A percentile compares a stretch with the other conserved stretches of the same genome.
Conservation (phyloP, 2,329 filamentous ascomycete genomes). For the Aciculosporium take region DNA sequence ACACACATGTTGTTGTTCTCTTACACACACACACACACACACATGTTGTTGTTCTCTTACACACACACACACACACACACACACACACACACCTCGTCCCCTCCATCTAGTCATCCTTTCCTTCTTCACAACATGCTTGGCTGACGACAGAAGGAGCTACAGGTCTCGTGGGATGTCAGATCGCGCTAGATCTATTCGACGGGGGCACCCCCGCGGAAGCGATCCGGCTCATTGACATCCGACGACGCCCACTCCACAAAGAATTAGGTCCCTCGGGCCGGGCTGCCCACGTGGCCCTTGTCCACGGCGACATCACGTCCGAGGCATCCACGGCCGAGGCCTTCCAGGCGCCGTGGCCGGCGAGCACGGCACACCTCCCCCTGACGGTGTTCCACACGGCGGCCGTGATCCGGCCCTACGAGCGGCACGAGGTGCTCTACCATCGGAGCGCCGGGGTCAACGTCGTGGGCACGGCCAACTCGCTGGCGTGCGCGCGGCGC, state of each 20-base stretch:
- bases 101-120: too few relatives aligned
- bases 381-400: slow-evolving; percentile 45
- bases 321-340: slow-evolving; percentile 26
- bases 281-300: slow-evolving; percentile 25
- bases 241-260: slow-evolving; percentile 24
- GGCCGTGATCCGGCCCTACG: slow-evolving; percentile 36
- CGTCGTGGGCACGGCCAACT: slow-evolving; percentile 32
- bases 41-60: too few relatives aligned
- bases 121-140: too few relatives aligned
- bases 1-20: too few relatives aligned
- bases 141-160: too few relatives aligned
- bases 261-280: slow-evolving; percentile 23
- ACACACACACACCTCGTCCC: too few relatives aligned
- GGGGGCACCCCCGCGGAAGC: slow-evolving; percentile 35
- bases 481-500: slow-evolving; percentile 30
- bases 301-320: slow-evolving; percentile 36
- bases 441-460: slow-evolving; percentile 33
- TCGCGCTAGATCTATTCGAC: slow-evolving; percentile 37
- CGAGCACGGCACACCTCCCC: slow-evolving; percentile 25
- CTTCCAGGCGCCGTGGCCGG: slow-evolving; percentile 33
- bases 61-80: too few relatives aligned
- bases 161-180: slow-evolving; percentile 42
- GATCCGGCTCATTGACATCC: slow-evolving; percentile 40
- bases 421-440: slow-evolving; percentile 32
- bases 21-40: too few relatives aligned